Conservation (phyloP, 176 grass and related monocot species). For the Triticum urartu region DNA sequence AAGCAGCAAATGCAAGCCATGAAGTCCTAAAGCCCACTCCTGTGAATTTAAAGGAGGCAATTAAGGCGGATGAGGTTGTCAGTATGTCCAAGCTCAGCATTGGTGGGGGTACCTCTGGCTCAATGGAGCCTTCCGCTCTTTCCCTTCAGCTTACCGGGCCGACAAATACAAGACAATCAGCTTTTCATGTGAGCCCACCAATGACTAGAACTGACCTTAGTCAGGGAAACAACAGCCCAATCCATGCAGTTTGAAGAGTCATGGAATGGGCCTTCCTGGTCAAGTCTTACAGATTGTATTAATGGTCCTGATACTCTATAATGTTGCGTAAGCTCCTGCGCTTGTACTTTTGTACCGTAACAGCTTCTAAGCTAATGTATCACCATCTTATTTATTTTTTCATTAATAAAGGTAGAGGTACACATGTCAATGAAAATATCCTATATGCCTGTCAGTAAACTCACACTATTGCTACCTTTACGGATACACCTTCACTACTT, state of each 20-base stretch:
- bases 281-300: conserved; percentile 32
- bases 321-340: conserved; percentile 5
- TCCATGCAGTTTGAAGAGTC: conserved; percentile 71
- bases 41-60: conserved; percentile 46
- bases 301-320: conserved; percentile 14
- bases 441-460: not conserved
- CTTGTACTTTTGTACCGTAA: conserved; percentile 36
- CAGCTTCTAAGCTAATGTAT: conserved; percentile 35
- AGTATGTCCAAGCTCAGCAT: conserved; percentile 89
- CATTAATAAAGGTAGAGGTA: conserved; percentile 33
- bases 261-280: conserved; percentile 12
- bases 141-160: conserved; percentile 69
- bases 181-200: conserved; percentile 66
- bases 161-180: conserved; percentile 50
- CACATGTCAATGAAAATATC: conserved; percentile 8
- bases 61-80: conserved; percentile 63
- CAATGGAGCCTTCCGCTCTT: conserved; percentile 55
- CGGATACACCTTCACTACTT: not conserved
- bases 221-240: conserved; percentile 66
- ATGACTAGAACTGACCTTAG: conserved; percentile 56
- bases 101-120: conserved; percentile 37
- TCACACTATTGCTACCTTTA: conserved; percentile 10
- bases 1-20: conserved; percentile 33
- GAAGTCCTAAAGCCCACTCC: conserved; percentile 72
- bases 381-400: conserved; percentile 15